Evolutionary conservation across 2,329 filamentous ascomycete genomes (phyloP).

Genomic region (Mycosphaerella arachidis): DNA sequence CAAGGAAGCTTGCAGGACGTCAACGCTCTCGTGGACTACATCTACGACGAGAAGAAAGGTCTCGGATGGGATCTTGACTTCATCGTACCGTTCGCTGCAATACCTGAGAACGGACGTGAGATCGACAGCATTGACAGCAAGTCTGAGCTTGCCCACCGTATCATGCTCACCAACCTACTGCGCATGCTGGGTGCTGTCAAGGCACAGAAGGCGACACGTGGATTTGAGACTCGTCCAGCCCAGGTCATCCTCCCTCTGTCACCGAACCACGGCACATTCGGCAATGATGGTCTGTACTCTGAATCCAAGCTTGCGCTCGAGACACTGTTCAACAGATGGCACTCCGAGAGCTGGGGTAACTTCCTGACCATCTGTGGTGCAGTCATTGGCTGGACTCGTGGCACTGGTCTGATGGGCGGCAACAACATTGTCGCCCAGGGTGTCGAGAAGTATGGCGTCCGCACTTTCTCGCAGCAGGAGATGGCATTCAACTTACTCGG

Average conservation of each 20-base stretch:
- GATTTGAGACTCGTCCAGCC: slow-evolving; percentile 90
- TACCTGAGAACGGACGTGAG: slow-evolving; percentile 94
- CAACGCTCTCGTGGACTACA: slow-evolving; percentile 88
- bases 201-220: slow-evolving; percentile 77
- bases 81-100: slow-evolving; percentile 93
- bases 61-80: slow-evolving; percentile 98
- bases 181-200: slow-evolving; percentile 89
- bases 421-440: slow-evolving; percentile 98
- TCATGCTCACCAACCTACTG: slow-evolving; percentile 97
- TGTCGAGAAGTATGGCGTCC: slow-evolving; percentile 91
- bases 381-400: slow-evolving; percentile 98
- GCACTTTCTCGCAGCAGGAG: slow-evolving; percentile 97
- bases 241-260: slow-evolving; percentile 95
- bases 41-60: slow-evolving; percentile 93
- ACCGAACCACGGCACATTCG: slow-evolving; percentile 97
- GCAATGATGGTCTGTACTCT: slow-evolving; percentile 94
- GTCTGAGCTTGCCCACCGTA: slow-evolving; percentile 94
- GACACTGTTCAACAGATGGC: slow-evolving; percentile 97
- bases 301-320: slow-evolving; percentile 97
- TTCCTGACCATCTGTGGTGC: slow-evolving; percentile 98
- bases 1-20: slow-evolving; percentile 98
- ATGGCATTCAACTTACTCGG: slow-evolving; percentile 99
- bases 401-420: slow-evolving; percentile 93
- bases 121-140: slow-evolving; percentile 96
- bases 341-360: slow-evolving; percentile 94